Evolutionary conservation across 2,329 filamentous ascomycete genomes (phyloP), one percentile per base, ranked within the genome.

Genomic region (Pseudogymnoascus sp.): DNA sequence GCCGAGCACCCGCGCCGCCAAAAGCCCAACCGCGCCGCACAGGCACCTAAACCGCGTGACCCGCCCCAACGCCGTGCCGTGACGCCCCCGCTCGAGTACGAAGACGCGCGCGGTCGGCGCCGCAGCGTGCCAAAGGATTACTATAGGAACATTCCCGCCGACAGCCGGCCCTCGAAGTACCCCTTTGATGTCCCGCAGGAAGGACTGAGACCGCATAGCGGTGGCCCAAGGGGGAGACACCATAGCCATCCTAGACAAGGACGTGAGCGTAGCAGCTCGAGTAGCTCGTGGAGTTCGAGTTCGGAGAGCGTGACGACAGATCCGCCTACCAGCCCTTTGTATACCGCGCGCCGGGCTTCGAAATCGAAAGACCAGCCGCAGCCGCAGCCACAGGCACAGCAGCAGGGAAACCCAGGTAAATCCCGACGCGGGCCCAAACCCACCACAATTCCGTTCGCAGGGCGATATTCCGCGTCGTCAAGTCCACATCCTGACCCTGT

Each of bases 1-100:
- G 6, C 65, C 4, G 33, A 33, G 21, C 40, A 29, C 37, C 19
- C 56, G 33, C 64, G 50, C 64, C 64, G 53, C 61, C 50, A 26
- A 64, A 65, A 63, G 40, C 44, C 14, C 6, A 40, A 24, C 3
- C 31, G 13, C 4, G 10, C 38, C 7, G 16, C 10, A 4, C 40
- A 13, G 8, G 10, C 10, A 6, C 40, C 19, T 10, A 44, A 44
- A 24, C 40, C 40, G 0, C 40, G 40, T 6, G 40, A 44, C 40
- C 40, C 40, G 1, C 19, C 40, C 8, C 40, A 19, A 1, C 40
- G 40, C 19, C 40, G 40, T 5, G 19, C 40, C 2, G 19, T 4
- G 4, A 44, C 40, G 4, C 40, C 40, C 0, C 40, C 40, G 1
- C 19, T 44, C 19, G 40, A 44, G 13, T 44, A 24, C 19, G 40